Percentiles rank a stretch among this genome's conserved stretches.
Evolutionary conservation across 2,329 filamentous ascomycete species (phyloP).

Genomic region (Atkinsonella hypoxylon): DNA sequence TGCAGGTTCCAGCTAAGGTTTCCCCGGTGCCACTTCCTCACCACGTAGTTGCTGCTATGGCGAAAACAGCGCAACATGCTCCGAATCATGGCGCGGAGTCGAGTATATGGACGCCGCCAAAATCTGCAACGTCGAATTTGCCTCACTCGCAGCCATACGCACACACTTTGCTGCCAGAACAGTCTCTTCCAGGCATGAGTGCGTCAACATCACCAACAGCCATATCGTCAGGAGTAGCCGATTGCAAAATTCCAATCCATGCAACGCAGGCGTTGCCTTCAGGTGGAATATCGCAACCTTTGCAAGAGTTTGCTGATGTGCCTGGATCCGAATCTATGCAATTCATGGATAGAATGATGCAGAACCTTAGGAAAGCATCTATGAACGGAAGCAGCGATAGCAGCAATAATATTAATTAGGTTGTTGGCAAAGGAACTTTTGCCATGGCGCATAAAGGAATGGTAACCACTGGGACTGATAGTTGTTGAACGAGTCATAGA

Average conservation of each 20-base stretch:
- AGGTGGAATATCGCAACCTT: background rate
- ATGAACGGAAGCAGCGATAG: slow-evolving; percentile 1
- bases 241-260: background rate
- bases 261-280: background rate
- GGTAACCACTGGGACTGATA: background rate
- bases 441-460: background rate
- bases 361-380: slow-evolving; percentile 33
- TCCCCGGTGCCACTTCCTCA: slow-evolving; percentile 33
- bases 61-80: slow-evolving; percentile 2
- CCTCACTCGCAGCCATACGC: background rate
- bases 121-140: slow-evolving; percentile 8
- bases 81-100: background rate
- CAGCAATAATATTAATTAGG: background rate
- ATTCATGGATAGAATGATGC: slow-evolving; percentile 41
- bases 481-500: background rate
- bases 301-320: slow-evolving; percentile 28
- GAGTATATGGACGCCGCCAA: slow-evolving; percentile 6
- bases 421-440: background rate
- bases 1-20: slow-evolving; percentile 26
- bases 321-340: slow-evolving; percentile 32
- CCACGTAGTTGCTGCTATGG: slow-evolving; percentile 29
- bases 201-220: slow-evolving; percentile 2
- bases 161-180: background rate
- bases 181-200: background rate
- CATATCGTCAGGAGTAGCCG: background rate